Base-by-base conservation (phyloP, 768 basidiomycete species). In the Coprinopsis sp. region DNA sequence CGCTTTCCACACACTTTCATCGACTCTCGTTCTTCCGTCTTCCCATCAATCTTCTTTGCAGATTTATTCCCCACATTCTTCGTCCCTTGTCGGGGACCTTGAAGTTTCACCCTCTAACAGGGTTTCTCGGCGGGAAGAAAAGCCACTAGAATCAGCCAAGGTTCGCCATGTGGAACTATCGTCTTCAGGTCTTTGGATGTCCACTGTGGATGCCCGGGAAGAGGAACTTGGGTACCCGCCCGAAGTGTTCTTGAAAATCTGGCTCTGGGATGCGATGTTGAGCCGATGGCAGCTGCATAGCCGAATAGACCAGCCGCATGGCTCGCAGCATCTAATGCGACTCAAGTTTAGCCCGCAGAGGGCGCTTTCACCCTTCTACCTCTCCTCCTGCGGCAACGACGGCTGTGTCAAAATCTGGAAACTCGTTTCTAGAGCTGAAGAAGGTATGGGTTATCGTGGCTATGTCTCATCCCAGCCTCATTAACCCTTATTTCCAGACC, bases 1-100 rank as follows among this genome's bases (percentile, higher is more conserved):
- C 22, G 84, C 87, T 5, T 71, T 88, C 33, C 94, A 97, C 63
- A 66, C 74, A 2, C 66, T 69, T 4, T 84, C 91, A 3, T 78
- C 82, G 24, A 81, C 89, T 4, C 70, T 98, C 50, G 75, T 97
- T 53, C 74, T 98, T 13, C 91, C 92, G 0, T 92, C 95, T 2
- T 94, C 93, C 0, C 94, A 99, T 59, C 88, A 92, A 0, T 93
- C 94, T 2, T 90, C 92, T n/a, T 71, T 99, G 31, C 95, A 98
- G 69, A 81, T 87, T 21, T 94, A 88, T 67, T 86, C 90, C 14
- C 87, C 87, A 1, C 64, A 74, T 6, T 74, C 79, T 2, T 84
- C 84, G 23, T 76, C 78, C 33, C 73, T 92, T 1, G 58, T 91
- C 2, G 83, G 83, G 37, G 95, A 99, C 64, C 73, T 98, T 16